Evolutionary conservation across 2,329 filamentous ascomycete species (phyloP).

Genomic region (Cladophialophora bantiana): DNA sequence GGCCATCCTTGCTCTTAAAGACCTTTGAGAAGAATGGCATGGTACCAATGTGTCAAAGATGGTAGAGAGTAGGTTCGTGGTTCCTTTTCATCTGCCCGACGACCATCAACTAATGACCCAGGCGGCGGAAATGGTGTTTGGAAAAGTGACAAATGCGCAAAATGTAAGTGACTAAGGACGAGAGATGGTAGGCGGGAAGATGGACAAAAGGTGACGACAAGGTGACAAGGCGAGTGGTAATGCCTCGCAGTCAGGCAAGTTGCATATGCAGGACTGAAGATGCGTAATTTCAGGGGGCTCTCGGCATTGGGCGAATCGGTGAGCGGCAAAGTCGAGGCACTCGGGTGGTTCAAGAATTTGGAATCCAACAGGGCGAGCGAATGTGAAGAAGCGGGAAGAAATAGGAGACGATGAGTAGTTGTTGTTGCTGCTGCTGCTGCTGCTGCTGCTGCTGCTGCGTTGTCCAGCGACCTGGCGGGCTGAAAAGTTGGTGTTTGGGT

Average conservation of each 20-base stretch:
- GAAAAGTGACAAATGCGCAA: not conserved
- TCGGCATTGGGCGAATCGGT: conserved; percentile 28
- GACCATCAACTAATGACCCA: not conserved
- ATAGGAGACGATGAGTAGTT: conserved; percentile 18
- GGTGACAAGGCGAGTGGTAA: conserved; percentile 7
- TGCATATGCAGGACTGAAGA: conserved; percentile 32
- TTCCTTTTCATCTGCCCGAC: conserved; percentile 28
- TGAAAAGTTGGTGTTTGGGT: conserved; percentile 12
- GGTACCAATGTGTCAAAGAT: conserved; percentile 9
- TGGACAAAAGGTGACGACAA: conserved; percentile 9
- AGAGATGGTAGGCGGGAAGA: not conserved
- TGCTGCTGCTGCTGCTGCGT: conserved; percentile 1
- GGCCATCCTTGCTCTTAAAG: conserved; percentile 77
- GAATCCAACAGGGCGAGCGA: conserved; percentile 25
- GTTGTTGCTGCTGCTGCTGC: not conserved
- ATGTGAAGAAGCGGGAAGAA: conserved; percentile 25
- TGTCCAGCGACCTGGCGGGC: conserved; percentile 26
- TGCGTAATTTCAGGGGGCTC: conserved; percentile 31
- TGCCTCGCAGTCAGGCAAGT: conserved; percentile 24
- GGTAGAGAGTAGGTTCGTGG: conserved; percentile 2
- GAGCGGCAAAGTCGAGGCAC: conserved; percentile 17
- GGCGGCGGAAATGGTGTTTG: not conserved
- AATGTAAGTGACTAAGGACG: not conserved
- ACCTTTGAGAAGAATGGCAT: conserved; percentile 68
- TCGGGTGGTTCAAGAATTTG: conserved; percentile 23